Percentiles rank a stretch among this genome's conserved stretches.
Conservation (phyloP, 2,329 filamentous ascomycete genomes). For the Trichoderma atroviride region DNA sequence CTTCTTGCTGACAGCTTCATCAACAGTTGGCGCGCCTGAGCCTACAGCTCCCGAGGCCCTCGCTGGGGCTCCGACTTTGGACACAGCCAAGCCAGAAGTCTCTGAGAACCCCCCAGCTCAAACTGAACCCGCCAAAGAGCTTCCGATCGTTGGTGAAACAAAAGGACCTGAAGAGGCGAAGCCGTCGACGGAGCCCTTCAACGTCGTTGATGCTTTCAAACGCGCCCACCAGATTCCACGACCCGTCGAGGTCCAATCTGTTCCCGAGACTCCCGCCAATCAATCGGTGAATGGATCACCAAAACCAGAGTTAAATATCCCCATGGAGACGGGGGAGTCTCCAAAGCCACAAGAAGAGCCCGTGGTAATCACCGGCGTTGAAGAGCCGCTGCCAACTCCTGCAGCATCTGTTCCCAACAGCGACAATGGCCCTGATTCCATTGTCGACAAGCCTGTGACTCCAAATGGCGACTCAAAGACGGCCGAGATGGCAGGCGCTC, state of each 20-base stretch:
- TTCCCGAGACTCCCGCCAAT: conserved; percentile 43
- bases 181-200: conserved; percentile 12
- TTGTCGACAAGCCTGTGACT: conserved; percentile 23
- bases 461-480: conserved; percentile 24
- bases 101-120: conserved; percentile 29
- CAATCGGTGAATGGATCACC: conserved; percentile 40
- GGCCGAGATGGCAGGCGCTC: conserved; percentile 30
- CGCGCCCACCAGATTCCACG: conserved; percentile 33
- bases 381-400: conserved; percentile 33
- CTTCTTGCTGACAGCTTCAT: conserved; percentile 16
- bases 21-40: conserved; percentile 37
- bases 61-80: conserved; percentile 35
- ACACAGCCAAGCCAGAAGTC: conserved; percentile 29
- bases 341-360: conserved; percentile 36
- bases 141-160: conserved; percentile 5
- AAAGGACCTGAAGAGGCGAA: conserved; percentile 19
- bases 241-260: conserved; percentile 42
- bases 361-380: conserved; percentile 33
- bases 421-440: conserved; percentile 26
- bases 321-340: conserved; percentile 34
- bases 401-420: conserved; percentile 32
- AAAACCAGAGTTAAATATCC: conserved; percentile 40
- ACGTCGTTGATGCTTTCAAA: conserved; percentile 12
- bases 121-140: conserved; percentile 16
- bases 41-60: conserved; percentile 36